A percentile compares a stretch with the other conserved stretches of the same genome.
Evolutionary conservation across 2,329 filamentous ascomycete species (phyloP).

Genomic region (Epichloe baconii): DNA sequence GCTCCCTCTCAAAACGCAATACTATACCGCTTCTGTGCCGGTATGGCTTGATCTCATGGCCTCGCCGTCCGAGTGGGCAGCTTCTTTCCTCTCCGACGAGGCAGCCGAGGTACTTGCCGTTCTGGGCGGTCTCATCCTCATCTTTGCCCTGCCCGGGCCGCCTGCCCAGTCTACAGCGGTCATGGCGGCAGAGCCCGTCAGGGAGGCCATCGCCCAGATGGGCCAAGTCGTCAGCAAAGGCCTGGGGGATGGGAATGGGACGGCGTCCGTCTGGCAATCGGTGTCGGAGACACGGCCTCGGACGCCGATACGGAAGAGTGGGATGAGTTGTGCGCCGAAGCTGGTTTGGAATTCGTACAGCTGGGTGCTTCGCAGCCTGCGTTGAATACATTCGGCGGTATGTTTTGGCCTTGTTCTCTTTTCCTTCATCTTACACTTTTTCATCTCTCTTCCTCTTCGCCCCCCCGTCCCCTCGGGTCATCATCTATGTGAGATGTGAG

Average conservation of each 20-base stretch:
- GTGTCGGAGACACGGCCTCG: conserved; percentile 33
- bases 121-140: conserved; percentile 43
- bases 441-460: not conserved
- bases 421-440: no score
- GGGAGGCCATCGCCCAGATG: conserved; percentile 36
- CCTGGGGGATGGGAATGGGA: conserved; percentile 50
- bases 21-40: conserved; percentile 48
- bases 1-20: conserved; percentile 41
- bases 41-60: conserved; percentile 54
- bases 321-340: conserved; percentile 46
- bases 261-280: conserved; percentile 47
- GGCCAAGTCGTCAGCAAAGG: conserved; percentile 42
- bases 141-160: conserved; percentile 19
- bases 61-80: conserved; percentile 39
- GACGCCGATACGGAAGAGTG: conserved; percentile 43
- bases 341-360: conserved; percentile 51
- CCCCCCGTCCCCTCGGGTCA: not conserved
- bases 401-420: conserved; percentile 8
- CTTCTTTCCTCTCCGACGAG: conserved; percentile 45
- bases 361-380: conserved; percentile 25
- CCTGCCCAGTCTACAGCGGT: conserved; percentile 5
- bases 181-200: conserved; percentile 9
- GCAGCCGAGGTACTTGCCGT: conserved; percentile 48
- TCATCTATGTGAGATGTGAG: not conserved
- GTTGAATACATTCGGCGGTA: conserved; percentile 48